Percentiles rank a stretch among this genome's conserved stretches.
These are phyloP conservation scores for Oidiodendron maius DNA, from an alignment of 495 filamentous ascomycete species.

Conservation along the genomic window DNA sequence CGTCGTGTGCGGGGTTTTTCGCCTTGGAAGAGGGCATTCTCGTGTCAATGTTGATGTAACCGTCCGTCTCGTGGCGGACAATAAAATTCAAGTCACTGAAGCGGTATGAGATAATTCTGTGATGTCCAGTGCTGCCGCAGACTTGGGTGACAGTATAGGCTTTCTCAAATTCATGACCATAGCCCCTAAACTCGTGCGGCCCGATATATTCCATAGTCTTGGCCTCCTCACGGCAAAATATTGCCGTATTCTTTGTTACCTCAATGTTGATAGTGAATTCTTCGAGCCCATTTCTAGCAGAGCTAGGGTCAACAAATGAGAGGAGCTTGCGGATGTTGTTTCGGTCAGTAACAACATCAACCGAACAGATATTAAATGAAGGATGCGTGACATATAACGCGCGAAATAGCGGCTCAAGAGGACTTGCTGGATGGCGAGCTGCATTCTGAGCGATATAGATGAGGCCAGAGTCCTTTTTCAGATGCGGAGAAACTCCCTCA, in stretches of 20 bases:
- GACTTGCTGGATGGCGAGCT: conserved; percentile 33
- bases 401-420: conserved; percentile 47
- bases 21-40: background rate
- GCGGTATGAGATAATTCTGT: conserved; percentile 40
- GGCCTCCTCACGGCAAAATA: conserved; percentile 36
- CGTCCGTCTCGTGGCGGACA: conserved; percentile 43
- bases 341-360: conserved; percentile 46
- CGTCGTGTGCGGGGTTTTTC: conserved; percentile 13
- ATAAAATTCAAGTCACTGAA: conserved; percentile 38
- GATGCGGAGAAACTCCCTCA: conserved; percentile 14
- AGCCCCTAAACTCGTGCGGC: conserved; percentile 35
- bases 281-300: conserved; percentile 21
- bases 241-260: conserved; percentile 30
- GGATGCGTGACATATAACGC: conserved; percentile 37
- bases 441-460: conserved; percentile 38
- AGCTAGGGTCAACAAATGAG: conserved; percentile 31
- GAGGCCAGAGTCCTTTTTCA: conserved; percentile 32
- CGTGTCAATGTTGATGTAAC: conserved; percentile 24
- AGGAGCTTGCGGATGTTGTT: conserved; percentile 49
- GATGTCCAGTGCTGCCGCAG: conserved; percentile 36
- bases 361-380: conserved; percentile 31
- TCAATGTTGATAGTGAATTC: conserved; percentile 42
- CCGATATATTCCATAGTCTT: conserved; percentile 16
- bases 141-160: conserved; percentile 34
- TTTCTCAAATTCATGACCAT: conserved; percentile 44